phyloP scores from a whole-genome alignment of 805 yeast genomes.

The Metschnikowia lachancei region DNA sequence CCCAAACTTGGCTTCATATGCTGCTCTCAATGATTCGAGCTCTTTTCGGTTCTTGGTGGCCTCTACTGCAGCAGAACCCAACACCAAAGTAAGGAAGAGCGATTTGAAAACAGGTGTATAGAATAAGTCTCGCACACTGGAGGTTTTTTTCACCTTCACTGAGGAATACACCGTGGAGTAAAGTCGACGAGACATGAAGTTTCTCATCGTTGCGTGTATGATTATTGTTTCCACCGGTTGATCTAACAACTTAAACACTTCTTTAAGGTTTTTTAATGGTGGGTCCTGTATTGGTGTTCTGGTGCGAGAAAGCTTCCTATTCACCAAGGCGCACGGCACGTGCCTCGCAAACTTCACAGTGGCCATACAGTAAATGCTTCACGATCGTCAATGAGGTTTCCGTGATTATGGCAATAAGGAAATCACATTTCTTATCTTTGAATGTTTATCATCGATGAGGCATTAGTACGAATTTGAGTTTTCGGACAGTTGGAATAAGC shows the following conservation, averaged over 20 bases:
- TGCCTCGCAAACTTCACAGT: background rate
- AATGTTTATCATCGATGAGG: too few relatives aligned
- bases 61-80: slow-evolving; percentile 49
- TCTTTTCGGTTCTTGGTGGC: slow-evolving; percentile 45
- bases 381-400: too few relatives aligned
- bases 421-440: too few relatives aligned
- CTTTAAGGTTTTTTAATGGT: too few relatives aligned
- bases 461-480: too few relatives aligned
- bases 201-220: background rate
- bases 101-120: slow-evolving; percentile 38
- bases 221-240: too few relatives aligned
- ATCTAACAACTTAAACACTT: too few relatives aligned
- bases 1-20: slow-evolving; percentile 36
- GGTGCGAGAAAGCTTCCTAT: background rate
- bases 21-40: slow-evolving; percentile 40
- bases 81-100: slow-evolving; percentile 34
- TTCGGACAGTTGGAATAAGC: too few relatives aligned
- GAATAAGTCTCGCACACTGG: slow-evolving; percentile 29
- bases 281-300: too few relatives aligned
- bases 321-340: background rate
- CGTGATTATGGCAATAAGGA: too few relatives aligned
- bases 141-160: slow-evolving; percentile 17
- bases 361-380: too few relatives aligned
- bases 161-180: slow-evolving; percentile 13
- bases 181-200: slow-evolving; percentile 1